Evolutionary conservation across 805 yeast genomes (phyloP).

Genomic region (Tanozyma kutaoensis): DNA sequence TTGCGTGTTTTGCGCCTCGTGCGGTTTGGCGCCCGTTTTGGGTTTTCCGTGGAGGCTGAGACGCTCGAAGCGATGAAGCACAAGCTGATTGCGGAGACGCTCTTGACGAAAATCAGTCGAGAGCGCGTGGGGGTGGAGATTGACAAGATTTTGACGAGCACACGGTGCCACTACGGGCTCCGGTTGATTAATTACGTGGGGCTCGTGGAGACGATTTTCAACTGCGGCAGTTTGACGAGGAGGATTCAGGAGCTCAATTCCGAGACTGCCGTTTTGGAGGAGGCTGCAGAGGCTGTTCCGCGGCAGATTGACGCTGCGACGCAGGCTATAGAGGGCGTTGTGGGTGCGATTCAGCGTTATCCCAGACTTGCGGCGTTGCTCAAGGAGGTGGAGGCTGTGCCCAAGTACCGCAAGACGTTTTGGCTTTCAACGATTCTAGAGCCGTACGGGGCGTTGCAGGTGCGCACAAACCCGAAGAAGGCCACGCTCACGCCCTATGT

Average conservation of each 20-base stretch:
- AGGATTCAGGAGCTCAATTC: too few relatives aligned
- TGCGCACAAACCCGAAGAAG: conserved; percentile 26
- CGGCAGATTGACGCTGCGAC: too few relatives aligned
- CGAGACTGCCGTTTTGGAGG: too few relatives aligned
- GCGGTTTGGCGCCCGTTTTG: conserved; percentile 73
- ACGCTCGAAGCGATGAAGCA: conserved; percentile 56
- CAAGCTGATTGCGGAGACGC: conserved; percentile 39
- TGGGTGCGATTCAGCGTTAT: background rate
- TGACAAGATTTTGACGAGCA: conserved; percentile 58
- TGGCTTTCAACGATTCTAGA: conserved; percentile 38
- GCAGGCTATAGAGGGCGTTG: too few relatives aligned
- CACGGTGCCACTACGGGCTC: conserved; percentile 52
- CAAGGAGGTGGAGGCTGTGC: conserved; percentile 2
- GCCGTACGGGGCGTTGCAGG: conserved; percentile 30
- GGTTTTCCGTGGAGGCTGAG: conserved; percentile 47
- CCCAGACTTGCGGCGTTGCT: background rate
- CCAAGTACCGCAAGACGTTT: conserved; percentile 12
- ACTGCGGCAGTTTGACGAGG: too few relatives aligned
- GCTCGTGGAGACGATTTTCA: conserved; percentile 46
- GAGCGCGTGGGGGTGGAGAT: conserved; percentile 86
- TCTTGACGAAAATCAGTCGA: conserved; percentile 66
- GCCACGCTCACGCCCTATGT: conserved; percentile 23
- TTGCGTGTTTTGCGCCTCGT: conserved; percentile 75
- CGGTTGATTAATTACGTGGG: conserved; percentile 39
- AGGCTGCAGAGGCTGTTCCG: too few relatives aligned